Conservation (phyloP, 116 monocot genomes). For the Thalassia testudinum region DNA sequence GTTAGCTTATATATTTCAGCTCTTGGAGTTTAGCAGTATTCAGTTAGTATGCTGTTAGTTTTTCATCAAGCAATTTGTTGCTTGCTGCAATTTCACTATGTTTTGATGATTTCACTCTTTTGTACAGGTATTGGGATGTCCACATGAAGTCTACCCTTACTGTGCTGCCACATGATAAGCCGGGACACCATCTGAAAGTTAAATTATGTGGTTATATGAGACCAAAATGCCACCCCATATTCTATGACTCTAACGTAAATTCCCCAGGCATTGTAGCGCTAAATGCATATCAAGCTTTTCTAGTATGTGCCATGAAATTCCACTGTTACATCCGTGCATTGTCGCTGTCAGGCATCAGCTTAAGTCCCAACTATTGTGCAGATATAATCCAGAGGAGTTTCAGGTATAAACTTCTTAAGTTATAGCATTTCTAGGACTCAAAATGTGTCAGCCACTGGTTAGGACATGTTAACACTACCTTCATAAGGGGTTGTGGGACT, state of each 20-base stretch:
- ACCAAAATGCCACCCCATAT: slow-evolving; percentile 65
- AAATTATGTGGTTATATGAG: slow-evolving; percentile 58
- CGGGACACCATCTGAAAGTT: slow-evolving; percentile 15
- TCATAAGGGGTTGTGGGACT: no score
- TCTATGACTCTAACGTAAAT: slow-evolving; percentile 80
- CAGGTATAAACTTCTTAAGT: slow-evolving; percentile 33
- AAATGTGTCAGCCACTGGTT: no score
- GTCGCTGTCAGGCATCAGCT: slow-evolving; percentile 11
- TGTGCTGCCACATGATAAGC: slow-evolving; percentile 16
- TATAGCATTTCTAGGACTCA: no score
- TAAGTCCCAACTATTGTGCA: slow-evolving; percentile 16
- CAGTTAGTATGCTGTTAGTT: no score
- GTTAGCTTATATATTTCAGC: no score
- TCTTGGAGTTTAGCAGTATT: no score
- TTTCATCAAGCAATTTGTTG: no score
- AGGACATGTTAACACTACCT: no score
- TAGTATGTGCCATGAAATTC: slow-evolving; percentile 94
- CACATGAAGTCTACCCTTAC: slow-evolving; percentile 70
- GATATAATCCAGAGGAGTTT: slow-evolving; percentile 37
- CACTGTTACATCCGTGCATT: slow-evolving; percentile 51
- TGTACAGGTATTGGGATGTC: slow-evolving; percentile 43
- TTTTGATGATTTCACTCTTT: slow-evolving; percentile 1
- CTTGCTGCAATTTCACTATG: background rate
- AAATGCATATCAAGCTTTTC: slow-evolving; percentile 86
- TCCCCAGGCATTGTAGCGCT: slow-evolving; percentile 45